phyloP scores from a whole-genome alignment of 2,329 filamentous ascomycete species.

The Lomentospora prolificans region DNA sequence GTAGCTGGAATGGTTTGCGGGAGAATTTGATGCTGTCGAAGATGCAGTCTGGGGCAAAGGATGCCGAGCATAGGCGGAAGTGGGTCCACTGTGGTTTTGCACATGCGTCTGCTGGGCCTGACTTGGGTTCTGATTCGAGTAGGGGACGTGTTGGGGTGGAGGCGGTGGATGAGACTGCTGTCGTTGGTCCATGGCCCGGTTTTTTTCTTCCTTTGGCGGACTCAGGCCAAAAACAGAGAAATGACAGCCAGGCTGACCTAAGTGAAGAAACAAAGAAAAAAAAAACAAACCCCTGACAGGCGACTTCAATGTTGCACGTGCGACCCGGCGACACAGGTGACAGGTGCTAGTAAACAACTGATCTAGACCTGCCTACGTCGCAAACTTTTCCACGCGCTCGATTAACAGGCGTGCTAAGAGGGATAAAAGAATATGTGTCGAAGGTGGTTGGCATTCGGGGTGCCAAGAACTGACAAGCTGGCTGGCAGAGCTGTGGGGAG shows the following conservation, averaged over 20 bases:
- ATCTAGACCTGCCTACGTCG: too few relatives aligned
- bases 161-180: neutral
- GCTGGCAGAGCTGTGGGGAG: too few relatives aligned
- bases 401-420: too few relatives aligned
- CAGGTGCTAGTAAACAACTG: too few relatives aligned
- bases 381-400: too few relatives aligned
- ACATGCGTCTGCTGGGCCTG: neutral
- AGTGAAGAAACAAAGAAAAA: neutral
- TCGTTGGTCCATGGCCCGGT: conserved; percentile 7
- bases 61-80: conserved; percentile 7
- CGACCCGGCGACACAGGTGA: too few relatives aligned
- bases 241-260: neutral
- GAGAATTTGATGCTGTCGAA: conserved; percentile 8
- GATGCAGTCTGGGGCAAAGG: conserved; percentile 1
- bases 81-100: conserved; percentile 4
- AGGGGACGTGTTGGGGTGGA: conserved; percentile 4
- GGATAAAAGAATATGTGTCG: neutral
- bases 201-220: neutral
- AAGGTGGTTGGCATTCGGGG: neutral
- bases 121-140: neutral
- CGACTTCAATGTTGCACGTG: too few relatives aligned
- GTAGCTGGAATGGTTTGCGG: conserved; percentile 2
- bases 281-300: too few relatives aligned
- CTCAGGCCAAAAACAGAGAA: neutral
- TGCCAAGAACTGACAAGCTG: neutral